Base-by-base conservation (phyloP, 2,329 filamentous ascomycete genomes). In the Aspergillus aculeatinus region DNA sequence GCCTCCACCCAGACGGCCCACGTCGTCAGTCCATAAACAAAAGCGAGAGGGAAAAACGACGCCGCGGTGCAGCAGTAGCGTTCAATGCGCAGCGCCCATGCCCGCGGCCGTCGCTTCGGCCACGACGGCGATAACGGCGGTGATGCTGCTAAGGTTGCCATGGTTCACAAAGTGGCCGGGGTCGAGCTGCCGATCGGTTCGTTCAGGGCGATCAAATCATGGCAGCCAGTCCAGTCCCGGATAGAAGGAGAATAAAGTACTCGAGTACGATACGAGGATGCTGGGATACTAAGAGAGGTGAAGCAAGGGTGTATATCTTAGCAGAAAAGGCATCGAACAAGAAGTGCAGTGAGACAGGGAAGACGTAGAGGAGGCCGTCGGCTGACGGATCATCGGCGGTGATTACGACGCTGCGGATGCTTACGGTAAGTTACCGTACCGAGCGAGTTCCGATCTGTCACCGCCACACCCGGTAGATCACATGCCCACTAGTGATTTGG, bases 1-100 rank as follows among this genome's bases (percentile, higher is more conserved):
- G 90, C 83, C 68, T 93, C 85, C 9, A 96, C 92, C 83, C 90
- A 97, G n/a, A 89, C 85, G 2, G 92, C 93, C 95, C 95, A 99
- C 11, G 89, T 89, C n/a, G 92, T 94, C 66, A 97, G 77, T 58
- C 89, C 85, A 72, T 96, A 97, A 60, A 98, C 91, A 72, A 98
- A 96, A 29, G 81, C 81, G 19, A 98, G 82, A n/a, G 94, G 94
- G 67, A 96, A 91, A 76, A 92, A 96, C 27, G 87, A 90, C 56
- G 89, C 83, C 62, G 87, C 85, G 48, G 83, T 80, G 79, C 93
- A 98, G 82, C 92, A 97, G 71, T 86, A 88, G 53, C 92, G 89
- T 82, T 97, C 93, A 69, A 90, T 82, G 65, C 71, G 77, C 60
- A 77, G 75, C 11, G 78, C 77, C 70, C 77, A 79, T 19, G 73